Base-by-base conservation (phyloP, 768 basidiomycete genomes). In the Flagelloscypha sp. region DNA sequence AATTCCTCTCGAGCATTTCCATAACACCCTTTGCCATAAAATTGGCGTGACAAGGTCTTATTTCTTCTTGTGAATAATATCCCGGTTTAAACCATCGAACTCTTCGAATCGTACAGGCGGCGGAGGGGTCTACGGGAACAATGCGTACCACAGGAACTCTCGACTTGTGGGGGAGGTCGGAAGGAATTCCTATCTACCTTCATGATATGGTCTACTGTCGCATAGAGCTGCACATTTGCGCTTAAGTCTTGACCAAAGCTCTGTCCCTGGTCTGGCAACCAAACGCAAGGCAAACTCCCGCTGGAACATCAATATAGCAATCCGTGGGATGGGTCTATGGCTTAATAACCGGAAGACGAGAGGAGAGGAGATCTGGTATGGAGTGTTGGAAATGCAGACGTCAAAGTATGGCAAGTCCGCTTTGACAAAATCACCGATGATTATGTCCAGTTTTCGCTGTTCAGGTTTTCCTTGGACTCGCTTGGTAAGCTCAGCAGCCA, bases 271-370 rank as follows among this genome's bases (percentile, higher is more conserved):
- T 16, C 74, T 68, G 3, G 94, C 94, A 27, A 86, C 79, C 8
- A 99, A 74, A 2, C 95, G 83, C 42, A 93, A 68, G 0, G 95
- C 95, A 51, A 99, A 99, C 59, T 99, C 95, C 37, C 92, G 84
- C 62, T 99, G 95, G 66, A 99, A 99, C 95, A 99, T 99, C 63
- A 99, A 84, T 43, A 99, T 89, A 22, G 90, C 88, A 38, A 85
- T 77, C 17, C 94, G 88, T 55, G 86, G 89, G 28, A 97, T 67
- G 0, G 95, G 95, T 2, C 95, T 84, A 50, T 97, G 92, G 2
- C 95, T 98, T 32, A 98, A 79, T 22, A 99, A 76, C 41, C 88
- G 86, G 72, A 99, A 99, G 37, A 97, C 84, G 33, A 99, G 81
- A 5, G 93, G 88, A 1, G 95, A 98, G 2, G 95, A 98, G 49